Conservation (phyloP, 208 protist species). For the Naegleria gruberi region DNA sequence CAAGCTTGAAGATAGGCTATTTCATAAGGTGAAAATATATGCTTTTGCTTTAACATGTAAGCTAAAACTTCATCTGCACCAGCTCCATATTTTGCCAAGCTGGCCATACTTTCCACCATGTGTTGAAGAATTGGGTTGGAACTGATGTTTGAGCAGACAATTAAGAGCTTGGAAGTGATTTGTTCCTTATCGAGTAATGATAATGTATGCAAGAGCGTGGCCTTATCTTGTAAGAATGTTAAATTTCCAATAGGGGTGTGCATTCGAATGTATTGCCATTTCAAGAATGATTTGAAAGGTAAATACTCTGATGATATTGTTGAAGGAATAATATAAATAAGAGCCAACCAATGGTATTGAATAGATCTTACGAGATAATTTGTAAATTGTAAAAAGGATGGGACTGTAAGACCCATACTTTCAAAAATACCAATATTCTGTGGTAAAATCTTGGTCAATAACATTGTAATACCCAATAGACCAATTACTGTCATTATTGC, state of each 20-base stretch:
- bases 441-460: conserved; percentile 23
- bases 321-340: conserved; percentile 19
- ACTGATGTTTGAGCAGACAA: conserved; percentile 5
- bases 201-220: conserved; percentile 22
- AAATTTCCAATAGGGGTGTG: conserved; percentile 24
- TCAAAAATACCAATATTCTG: conserved; percentile 23
- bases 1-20: conserved; percentile 27
- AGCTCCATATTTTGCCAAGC: conserved; percentile 19
- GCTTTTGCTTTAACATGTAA: conserved; percentile 25
- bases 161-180: conserved; percentile 21
- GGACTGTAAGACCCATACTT: conserved; percentile 21
- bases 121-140: conserved; percentile 17
- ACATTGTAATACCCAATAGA: neutral
- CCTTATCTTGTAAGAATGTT: conserved; percentile 20
- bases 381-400: neutral
- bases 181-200: conserved; percentile 25
- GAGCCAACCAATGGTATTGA: conserved; percentile 26
- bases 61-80: conserved; percentile 16
- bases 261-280: conserved; percentile 11
- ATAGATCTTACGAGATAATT: neutral
- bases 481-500: conserved; percentile 16
- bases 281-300: conserved; percentile 23
- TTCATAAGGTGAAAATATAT: conserved; percentile 26
- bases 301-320: neutral
- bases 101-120: conserved; percentile 26